Evolutionary conservation across 108 stramenopile species (phyloP), one percentile per base, ranked within the genome.

Genomic region (Thalassiosira profunda): DNA sequence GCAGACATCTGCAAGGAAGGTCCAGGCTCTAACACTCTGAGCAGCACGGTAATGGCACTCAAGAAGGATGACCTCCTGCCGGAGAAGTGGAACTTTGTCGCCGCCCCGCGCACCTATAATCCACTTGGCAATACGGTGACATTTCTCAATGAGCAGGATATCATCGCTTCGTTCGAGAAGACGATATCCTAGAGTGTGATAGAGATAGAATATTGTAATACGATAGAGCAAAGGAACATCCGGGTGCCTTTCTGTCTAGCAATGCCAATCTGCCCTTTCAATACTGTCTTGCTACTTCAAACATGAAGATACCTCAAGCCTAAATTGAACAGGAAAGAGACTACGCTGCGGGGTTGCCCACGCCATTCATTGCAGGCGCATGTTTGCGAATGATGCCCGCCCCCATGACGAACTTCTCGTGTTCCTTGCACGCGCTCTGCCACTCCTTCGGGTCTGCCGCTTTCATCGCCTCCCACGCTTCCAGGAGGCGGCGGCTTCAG

Each of bases 1-100:
- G 90, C 91, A 36, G 95, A 96, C 71, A 74, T 93, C 24, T 93
- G 91, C 72, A 96, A 96, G 68, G 81, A 88, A 68, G 89, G 89
- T 15, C 89, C 89, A 9, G 87, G 87, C 11, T 87, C 88, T 11
- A 85, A 86, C 61, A 68, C 84, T 8, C 67, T 91, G 58, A 75
- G 84, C 28, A 72, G 62, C 23, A 88, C 85, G 61, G 65, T 86
- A 21, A 70, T 75, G 36, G 34, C 52, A 8, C 76, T 95, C 40
- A 79, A 95, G 7, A 56, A 73, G 25, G 44, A 70, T 5, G 67
- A 56, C 25, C 36, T 58, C 8, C 70, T 93, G 7, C 79, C 78
- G 5, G 8, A 24, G 0, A 74, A 57, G 3, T 96, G 95, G 95
- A 57, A 67, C 3, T 80, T 90, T 53, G 80, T 86, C 2, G 85